phyloP scores from a whole-genome alignment of 1,284 basidiomycete species.

The Papiliotrema laurentii region DNA sequence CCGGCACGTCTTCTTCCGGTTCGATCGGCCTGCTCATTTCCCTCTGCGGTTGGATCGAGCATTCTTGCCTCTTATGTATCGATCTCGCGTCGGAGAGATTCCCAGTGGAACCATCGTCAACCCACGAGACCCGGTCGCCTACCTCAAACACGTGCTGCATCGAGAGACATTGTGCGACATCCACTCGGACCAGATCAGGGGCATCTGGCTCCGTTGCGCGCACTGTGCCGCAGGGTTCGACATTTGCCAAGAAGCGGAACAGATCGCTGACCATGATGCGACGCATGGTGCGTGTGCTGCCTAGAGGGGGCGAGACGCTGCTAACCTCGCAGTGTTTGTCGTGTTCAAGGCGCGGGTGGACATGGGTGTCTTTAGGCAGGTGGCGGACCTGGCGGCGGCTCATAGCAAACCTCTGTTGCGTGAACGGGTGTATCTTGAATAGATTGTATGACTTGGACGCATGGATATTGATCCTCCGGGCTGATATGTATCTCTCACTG shows the following conservation, averaged over 20 bases:
- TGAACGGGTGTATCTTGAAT: constrained; percentile 37
- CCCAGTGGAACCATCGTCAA: constrained; percentile 52
- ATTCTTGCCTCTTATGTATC: constrained; percentile 66
- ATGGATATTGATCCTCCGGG: too few relatives aligned
- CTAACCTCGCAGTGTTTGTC: constrained; percentile 57
- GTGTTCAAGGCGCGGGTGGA: constrained; percentile 74
- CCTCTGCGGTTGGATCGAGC: constrained; percentile 60
- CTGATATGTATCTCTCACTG: too few relatives aligned
- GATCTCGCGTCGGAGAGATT: constrained; percentile 58
- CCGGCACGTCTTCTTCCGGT: constrained; percentile 78
- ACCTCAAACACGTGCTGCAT: constrained; percentile 65
- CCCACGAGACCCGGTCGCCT: constrained; percentile 63
- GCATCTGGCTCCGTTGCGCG: constrained; percentile 81
- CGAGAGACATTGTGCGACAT: constrained; percentile 47
- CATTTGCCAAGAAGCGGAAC: constrained; percentile 72
- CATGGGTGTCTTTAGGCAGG: constrained; percentile 38
- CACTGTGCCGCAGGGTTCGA: constrained; percentile 69
- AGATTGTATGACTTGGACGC: too few relatives aligned
- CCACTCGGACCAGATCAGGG: constrained; percentile 56
- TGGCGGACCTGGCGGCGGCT: constrained; percentile 34
- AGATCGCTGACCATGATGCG: constrained; percentile 69
- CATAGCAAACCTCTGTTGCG: constrained; percentile 37
- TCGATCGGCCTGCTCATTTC: constrained; percentile 68
- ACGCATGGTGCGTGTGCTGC: constrained; percentile 55
- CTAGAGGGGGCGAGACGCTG: neutral